These are phyloP conservation scores for Chlorella sorokiniana DNA, from an alignment of 139 green algal genomes.

Conservation along the genomic window DNA sequence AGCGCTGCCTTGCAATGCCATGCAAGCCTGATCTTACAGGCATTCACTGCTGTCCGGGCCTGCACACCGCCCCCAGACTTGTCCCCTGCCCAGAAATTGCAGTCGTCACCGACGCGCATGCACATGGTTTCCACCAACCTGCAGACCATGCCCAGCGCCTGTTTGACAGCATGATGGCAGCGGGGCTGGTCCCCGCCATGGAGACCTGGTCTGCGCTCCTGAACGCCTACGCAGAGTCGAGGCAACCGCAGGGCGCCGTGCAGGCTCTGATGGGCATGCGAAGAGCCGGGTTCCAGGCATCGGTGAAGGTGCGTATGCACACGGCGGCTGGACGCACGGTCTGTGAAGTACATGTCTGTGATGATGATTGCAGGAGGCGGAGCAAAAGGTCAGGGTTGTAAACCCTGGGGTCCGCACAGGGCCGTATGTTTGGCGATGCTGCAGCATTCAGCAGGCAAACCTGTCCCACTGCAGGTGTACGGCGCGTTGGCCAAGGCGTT, in stretches of 20 bases:
- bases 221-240: slow-evolving; percentile 41
- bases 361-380: too few species aligned
- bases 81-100: too few species aligned
- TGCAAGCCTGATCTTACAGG: too few species aligned
- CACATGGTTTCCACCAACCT: neutral
- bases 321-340: neutral
- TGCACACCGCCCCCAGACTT: neutral
- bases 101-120: neutral
- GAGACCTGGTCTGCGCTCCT: slow-evolving; percentile 31
- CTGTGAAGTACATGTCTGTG: too few species aligned
- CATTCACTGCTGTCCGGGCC: neutral
- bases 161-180: slow-evolving; percentile 30
- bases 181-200: neutral
- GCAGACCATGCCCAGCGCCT: slow-evolving; percentile 11
- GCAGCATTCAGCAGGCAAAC: too few species aligned
- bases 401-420: too few species aligned
- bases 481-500: slow-evolving; percentile 33
- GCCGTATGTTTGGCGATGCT: too few species aligned
- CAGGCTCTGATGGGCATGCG: slow-evolving; percentile 5
- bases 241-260: slow-evolving; percentile 1
- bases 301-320: neutral
- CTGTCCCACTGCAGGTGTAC: slow-evolving; percentile 24
- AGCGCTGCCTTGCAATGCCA: too few species aligned
- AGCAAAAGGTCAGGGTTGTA: too few species aligned
- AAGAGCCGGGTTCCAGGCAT: neutral